These are phyloP conservation scores for Caloboletus firmus DNA, from an alignment of 1,284 basidiomycete genomes.

Conservation along the genomic window DNA sequence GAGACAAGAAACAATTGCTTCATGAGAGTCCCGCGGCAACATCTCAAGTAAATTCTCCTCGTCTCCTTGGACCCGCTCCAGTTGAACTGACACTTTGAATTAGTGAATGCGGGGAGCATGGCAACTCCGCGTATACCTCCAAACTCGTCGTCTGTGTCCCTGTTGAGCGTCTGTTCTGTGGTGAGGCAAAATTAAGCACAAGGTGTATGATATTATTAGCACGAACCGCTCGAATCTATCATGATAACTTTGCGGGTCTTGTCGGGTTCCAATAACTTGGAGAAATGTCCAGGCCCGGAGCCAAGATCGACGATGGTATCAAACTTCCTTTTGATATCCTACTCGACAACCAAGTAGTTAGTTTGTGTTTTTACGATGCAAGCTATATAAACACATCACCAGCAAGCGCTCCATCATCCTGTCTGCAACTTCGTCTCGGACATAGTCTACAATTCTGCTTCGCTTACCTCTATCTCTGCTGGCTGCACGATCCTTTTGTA, in stretches of 20 bases:
- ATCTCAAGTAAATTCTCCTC: slow-evolving; percentile 72
- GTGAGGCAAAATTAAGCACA: slow-evolving; percentile 7
- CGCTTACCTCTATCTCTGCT: slow-evolving; percentile 52
- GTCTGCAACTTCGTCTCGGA: slow-evolving; percentile 89
- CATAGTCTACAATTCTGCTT: slow-evolving; percentile 87
- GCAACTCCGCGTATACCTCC: slow-evolving; percentile 51
- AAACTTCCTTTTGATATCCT: slow-evolving; percentile 93
- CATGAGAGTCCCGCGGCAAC: slow-evolving; percentile 76
- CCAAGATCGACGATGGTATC: slow-evolving; percentile 84
- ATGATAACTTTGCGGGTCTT: slow-evolving; percentile 79
- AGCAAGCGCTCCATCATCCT: slow-evolving; percentile 87
- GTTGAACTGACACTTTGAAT: slow-evolving; percentile 52
- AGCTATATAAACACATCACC: slow-evolving; percentile 40
- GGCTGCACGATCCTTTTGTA: slow-evolving; percentile 81
- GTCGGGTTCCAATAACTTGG: slow-evolving; percentile 76
- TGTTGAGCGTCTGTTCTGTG: slow-evolving; percentile 61
- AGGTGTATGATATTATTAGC: background rate
- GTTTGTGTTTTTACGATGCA: background rate
- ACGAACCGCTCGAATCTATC: slow-evolving; percentile 84
- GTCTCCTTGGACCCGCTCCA: slow-evolving; percentile 72
- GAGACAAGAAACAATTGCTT: slow-evolving; percentile 90
- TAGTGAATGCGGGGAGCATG: slow-evolving; percentile 2
- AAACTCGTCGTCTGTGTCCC: slow-evolving; percentile 75
- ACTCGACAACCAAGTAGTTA: slow-evolving; percentile 11
- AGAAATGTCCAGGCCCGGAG: slow-evolving; percentile 92